A percentile compares a stretch with the other conserved stretches of the same genome.
phyloP scores from a whole-genome alignment of 768 basidiomycete genomes.

The Omphalotus guepiniiformis region DNA sequence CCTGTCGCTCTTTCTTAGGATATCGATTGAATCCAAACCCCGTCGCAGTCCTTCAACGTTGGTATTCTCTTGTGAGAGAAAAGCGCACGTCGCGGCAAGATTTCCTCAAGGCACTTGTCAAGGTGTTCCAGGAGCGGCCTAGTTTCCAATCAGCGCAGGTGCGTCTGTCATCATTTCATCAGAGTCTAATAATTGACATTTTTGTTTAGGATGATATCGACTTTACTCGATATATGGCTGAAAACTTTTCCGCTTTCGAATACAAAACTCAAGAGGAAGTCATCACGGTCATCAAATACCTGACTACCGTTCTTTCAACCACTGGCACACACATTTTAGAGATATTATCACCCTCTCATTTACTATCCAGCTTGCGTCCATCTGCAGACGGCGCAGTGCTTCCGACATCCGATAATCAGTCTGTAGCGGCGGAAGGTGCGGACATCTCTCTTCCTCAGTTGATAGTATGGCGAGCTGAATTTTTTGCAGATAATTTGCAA shows the following conservation, averaged over 20 bases:
- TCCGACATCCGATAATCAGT: too few species aligned
- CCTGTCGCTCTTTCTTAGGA: slow-evolving; percentile 34
- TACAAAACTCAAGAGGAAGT: slow-evolving; percentile 96
- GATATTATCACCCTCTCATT: slow-evolving; percentile 62
- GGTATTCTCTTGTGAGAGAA: slow-evolving; percentile 90
- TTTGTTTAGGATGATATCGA: slow-evolving; percentile 67
- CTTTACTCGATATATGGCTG: slow-evolving; percentile 89
- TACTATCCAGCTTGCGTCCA: slow-evolving; percentile 56
- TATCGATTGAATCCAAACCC: slow-evolving; percentile 62
- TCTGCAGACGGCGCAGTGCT: slow-evolving; percentile 13
- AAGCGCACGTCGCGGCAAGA: slow-evolving; percentile 85
- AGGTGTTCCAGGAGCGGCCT: slow-evolving; percentile 74
- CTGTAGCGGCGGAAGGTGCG: too few species aligned
- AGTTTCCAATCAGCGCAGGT: slow-evolving; percentile 57
- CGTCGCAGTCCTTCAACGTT: slow-evolving; percentile 75
- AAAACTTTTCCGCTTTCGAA: slow-evolving; percentile 88
- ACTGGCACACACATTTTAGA: slow-evolving; percentile 82
- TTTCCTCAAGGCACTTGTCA: slow-evolving; percentile 78
- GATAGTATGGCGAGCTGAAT: background rate
- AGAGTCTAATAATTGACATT: background rate
- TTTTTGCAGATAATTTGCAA: slow-evolving; percentile 6
- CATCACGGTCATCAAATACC: slow-evolving; percentile 74
- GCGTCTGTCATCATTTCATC: background rate
- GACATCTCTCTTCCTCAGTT: background rate
- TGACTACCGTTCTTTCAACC: slow-evolving; percentile 73